Conservation (phyloP, 23 red algal genomes). For the Agarophyton chilense region DNA sequence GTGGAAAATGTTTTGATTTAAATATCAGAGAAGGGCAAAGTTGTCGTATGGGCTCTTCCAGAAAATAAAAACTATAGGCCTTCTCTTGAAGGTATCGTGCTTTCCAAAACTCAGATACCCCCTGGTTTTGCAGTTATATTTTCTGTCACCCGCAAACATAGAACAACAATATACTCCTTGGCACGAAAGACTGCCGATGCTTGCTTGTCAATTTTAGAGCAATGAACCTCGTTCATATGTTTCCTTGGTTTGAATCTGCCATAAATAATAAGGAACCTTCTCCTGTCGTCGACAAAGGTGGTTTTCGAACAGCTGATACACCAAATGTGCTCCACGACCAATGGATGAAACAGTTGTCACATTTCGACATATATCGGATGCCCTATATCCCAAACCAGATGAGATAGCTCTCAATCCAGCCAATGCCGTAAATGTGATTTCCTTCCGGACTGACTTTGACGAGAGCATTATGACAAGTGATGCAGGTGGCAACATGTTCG, state of each 20-base stretch:
- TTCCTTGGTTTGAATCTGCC: constrained; percentile 31
- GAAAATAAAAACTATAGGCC: constrained; percentile 13
- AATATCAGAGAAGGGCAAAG: constrained; percentile 7
- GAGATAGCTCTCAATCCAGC: not conserved
- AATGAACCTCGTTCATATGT: constrained; percentile 68
- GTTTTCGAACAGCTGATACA: constrained; percentile 64
- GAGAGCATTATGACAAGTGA: constrained; percentile 74
- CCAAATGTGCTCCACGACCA: constrained; percentile 64
- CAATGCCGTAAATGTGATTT: constrained; percentile 47
- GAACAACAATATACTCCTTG: constrained; percentile 87
- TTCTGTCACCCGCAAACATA: constrained; percentile 77
- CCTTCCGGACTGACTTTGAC: constrained; percentile 80
- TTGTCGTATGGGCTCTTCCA: constrained; percentile 62
- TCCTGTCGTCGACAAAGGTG: constrained; percentile 89
- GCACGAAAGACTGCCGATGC: constrained; percentile 66
- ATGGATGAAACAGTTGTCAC: constrained; percentile 54
- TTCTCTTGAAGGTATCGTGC: not conserved
- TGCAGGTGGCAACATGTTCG: constrained; percentile 65
- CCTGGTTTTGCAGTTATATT: constrained; percentile 33
- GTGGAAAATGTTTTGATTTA: constrained; percentile 65
- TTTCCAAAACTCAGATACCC: constrained; percentile 43
- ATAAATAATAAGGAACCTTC: constrained; percentile 71
- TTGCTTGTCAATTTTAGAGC: constrained; percentile 75
- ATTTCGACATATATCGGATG: constrained; percentile 46
- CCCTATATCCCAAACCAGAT: not conserved